Evolutionary conservation across 2,329 filamentous ascomycete genomes (phyloP).

Genomic region (Monilinia laxa): DNA sequence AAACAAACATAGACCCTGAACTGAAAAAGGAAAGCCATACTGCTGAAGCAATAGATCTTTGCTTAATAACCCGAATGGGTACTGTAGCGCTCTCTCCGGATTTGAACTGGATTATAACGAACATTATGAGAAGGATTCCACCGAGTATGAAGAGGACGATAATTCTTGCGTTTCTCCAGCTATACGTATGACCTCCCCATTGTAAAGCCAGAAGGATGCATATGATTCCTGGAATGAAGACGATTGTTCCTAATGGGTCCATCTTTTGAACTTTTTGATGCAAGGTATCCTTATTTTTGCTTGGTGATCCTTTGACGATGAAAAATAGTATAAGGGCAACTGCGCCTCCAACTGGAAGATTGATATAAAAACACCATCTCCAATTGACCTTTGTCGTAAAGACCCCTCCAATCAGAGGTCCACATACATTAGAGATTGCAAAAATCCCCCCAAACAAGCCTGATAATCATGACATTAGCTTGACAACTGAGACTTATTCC

Average conservation of each 20-base stretch:
- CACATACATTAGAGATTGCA: slow-evolving; percentile 38
- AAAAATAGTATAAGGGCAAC: slow-evolving; percentile 17
- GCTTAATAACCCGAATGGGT: slow-evolving; percentile 43
- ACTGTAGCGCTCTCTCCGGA: slow-evolving; percentile 43
- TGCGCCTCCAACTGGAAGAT: slow-evolving; percentile 17
- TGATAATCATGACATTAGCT: background rate
- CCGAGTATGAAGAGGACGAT: slow-evolving; percentile 42
- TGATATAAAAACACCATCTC: slow-evolving; percentile 37
- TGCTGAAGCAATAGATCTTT: slow-evolving; percentile 42
- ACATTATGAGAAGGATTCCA: slow-evolving; percentile 36
- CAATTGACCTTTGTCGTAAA: slow-evolving; percentile 44
- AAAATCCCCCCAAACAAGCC: slow-evolving; percentile 47
- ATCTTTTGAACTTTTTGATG: slow-evolving; percentile 22
- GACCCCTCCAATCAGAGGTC: slow-evolving; percentile 39
- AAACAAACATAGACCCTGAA: slow-evolving; percentile 43
- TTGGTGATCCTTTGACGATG: background rate
- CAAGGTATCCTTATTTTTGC: slow-evolving; percentile 1
- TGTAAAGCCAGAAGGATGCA: slow-evolving; percentile 41
- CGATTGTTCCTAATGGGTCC: slow-evolving; percentile 41
- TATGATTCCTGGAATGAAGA: slow-evolving; percentile 40
- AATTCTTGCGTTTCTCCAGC: slow-evolving; percentile 41
- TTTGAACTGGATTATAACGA: slow-evolving; percentile 41
- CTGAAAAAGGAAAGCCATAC: slow-evolving; percentile 41
- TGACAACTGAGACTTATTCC: too few species aligned
- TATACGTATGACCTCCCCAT: slow-evolving; percentile 40